Evolutionary conservation across 2,329 filamentous ascomycete genomes (phyloP).

Genomic region (Alternaria longipes): DNA sequence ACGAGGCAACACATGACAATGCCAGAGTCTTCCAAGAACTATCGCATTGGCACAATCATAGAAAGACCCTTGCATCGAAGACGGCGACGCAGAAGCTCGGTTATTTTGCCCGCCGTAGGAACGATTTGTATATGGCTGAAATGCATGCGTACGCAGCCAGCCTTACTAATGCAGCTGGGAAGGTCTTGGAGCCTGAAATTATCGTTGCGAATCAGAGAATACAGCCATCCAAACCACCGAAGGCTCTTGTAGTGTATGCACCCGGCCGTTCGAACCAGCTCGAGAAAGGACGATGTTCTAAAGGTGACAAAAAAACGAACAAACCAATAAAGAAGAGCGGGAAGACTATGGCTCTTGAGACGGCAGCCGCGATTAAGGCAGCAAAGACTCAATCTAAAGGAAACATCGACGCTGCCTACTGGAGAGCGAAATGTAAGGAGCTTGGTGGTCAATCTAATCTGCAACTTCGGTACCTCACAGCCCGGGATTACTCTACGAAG

Average conservation of each 20-base stretch:
- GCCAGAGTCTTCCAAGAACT: conserved; percentile 6
- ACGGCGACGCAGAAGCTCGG: neutral
- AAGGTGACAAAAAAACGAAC: conserved; percentile 6
- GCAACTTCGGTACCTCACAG: conserved; percentile 9
- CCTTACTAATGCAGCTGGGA: conserved; percentile 11
- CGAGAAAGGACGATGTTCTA: neutral
- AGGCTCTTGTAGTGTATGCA: conserved; percentile 3
- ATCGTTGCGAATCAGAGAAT: conserved; percentile 4
- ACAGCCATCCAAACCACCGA: conserved; percentile 1
- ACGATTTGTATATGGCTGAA: conserved; percentile 13
- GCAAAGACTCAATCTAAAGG: conserved; percentile 12
- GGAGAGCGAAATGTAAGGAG: conserved; percentile 14
- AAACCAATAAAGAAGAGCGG: conserved; percentile 12
- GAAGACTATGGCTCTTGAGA: conserved; percentile 11
- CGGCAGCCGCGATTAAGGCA: conserved; percentile 12
- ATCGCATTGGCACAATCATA: conserved; percentile 3
- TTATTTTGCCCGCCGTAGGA: neutral
- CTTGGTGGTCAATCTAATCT: conserved; percentile 5
- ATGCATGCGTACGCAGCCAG: conserved; percentile 14
- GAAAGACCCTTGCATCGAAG: neutral
- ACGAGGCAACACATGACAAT: neutral
- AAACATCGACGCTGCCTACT: conserved; percentile 10
- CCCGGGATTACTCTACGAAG: conserved; percentile 7
- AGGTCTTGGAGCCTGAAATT: conserved; percentile 10
- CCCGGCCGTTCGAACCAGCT: neutral